Percentiles rank a stretch among this genome's conserved stretches.
Conservation (phyloP, 208 protist genomes). For the Leishmania tropica region DNA sequence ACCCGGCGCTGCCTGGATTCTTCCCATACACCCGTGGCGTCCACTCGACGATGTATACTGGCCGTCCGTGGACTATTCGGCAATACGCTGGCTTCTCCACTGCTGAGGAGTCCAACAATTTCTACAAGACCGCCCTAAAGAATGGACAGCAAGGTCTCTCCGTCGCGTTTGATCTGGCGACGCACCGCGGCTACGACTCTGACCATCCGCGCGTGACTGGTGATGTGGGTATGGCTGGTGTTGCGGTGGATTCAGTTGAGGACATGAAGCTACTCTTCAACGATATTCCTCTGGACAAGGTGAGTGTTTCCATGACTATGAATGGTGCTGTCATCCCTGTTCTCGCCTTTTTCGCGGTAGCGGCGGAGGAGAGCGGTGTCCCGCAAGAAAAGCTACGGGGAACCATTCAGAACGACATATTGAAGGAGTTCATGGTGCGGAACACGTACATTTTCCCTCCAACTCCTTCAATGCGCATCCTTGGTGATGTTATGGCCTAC, state of each 20-base stretch:
- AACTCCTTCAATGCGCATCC: slow-evolving; percentile 93
- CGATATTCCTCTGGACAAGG: slow-evolving; percentile 94
- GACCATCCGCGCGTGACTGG: slow-evolving; percentile 93
- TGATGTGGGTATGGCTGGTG: slow-evolving; percentile 98
- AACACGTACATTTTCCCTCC: slow-evolving; percentile 98
- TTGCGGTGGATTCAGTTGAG: slow-evolving; percentile 94
- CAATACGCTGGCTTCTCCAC: slow-evolving; percentile 96
- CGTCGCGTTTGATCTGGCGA: slow-evolving; percentile 97
- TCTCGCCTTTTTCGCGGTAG: slow-evolving; percentile 96
- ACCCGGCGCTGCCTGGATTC: slow-evolving; percentile 60
- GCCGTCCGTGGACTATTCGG: slow-evolving; percentile 95
- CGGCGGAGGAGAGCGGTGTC: slow-evolving; percentile 94
- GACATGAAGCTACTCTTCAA: slow-evolving; percentile 93
- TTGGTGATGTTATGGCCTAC: slow-evolving; percentile 96
- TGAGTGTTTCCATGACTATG: slow-evolving; percentile 98
- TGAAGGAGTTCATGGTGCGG: slow-evolving; percentile 98
- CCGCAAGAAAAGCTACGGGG: slow-evolving; percentile 84
- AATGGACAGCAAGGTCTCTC: slow-evolving; percentile 94
- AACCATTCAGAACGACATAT: slow-evolving; percentile 98
- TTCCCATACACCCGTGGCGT: slow-evolving; percentile 95
- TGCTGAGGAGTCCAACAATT: slow-evolving; percentile 96
- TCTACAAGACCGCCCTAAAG: slow-evolving; percentile 91
- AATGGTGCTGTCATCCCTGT: slow-evolving; percentile 97
- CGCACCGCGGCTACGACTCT: slow-evolving; percentile 97
- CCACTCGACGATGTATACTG: slow-evolving; percentile 96